A percentile compares a stretch with the other conserved stretches of the same genome.
phyloP scores from a whole-genome alignment of 225 moss, liverwort and hornwort genomes.

The Neckera pumila region DNA sequence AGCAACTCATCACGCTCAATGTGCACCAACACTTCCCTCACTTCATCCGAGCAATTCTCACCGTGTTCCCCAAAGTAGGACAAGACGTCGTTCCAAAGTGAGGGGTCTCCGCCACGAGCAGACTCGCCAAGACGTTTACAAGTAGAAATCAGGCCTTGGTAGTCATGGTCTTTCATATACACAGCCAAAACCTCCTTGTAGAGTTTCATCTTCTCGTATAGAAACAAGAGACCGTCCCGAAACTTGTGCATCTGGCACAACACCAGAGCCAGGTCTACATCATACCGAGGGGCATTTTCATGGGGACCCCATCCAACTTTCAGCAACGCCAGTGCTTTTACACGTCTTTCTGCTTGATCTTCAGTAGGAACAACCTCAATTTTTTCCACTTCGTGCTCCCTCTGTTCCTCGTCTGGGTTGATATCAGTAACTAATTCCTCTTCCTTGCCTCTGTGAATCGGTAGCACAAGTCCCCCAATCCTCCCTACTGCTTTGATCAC shows the following conservation, averaged over 20 bases:
- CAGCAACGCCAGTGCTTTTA: slow-evolving; percentile 74
- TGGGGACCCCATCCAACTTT: slow-evolving; percentile 92
- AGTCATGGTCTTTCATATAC: slow-evolving; percentile 93
- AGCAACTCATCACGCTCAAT: slow-evolving; percentile 87
- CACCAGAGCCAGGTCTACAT: slow-evolving; percentile 92
- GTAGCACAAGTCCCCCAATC: slow-evolving; percentile 54
- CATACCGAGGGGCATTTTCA: slow-evolving; percentile 85
- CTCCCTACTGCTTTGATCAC: slow-evolving; percentile 53
- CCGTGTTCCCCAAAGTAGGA: slow-evolving; percentile 91
- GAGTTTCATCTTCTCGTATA: slow-evolving; percentile 98
- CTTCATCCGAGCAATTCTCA: slow-evolving; percentile 94
- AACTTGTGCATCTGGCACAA: slow-evolving; percentile 97
- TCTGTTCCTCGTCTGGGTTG: slow-evolving; percentile 19
- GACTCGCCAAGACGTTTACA: slow-evolving; percentile 95
- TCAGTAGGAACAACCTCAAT: slow-evolving; percentile 46
- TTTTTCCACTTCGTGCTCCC: slow-evolving; percentile 32
- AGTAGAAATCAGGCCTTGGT: slow-evolving; percentile 81
- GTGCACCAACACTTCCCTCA: slow-evolving; percentile 77
- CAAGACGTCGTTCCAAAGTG: slow-evolving; percentile 89
- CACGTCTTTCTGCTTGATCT: slow-evolving; percentile 58
- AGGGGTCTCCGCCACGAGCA: slow-evolving; percentile 77
- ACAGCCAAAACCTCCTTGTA: slow-evolving; percentile 94
- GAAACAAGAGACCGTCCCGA: slow-evolving; percentile 77
- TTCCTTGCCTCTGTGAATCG: slow-evolving; percentile 24
- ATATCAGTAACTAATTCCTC: slow-evolving; percentile 13